Conservation (phyloP, 148 eudicot species). For the Vaccinium darrowii region DNA sequence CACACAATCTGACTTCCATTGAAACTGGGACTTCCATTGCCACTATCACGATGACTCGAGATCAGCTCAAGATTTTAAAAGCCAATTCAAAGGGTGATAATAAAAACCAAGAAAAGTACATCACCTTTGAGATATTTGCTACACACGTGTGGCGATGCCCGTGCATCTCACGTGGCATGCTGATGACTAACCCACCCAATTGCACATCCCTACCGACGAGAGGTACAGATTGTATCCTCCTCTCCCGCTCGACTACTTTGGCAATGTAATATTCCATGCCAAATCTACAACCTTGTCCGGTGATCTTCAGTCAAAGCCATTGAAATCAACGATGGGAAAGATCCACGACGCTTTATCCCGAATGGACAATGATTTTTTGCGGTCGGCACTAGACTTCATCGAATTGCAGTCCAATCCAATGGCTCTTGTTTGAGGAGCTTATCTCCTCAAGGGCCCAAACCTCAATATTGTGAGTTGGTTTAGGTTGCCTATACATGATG, state of each 20-base stretch:
- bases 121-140: too few species aligned
- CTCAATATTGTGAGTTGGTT: not conserved
- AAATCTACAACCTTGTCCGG: not conserved
- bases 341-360: constrained; percentile 21
- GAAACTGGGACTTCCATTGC: too few species aligned
- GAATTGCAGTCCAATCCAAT: constrained; percentile 1
- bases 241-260: constrained; percentile 30
- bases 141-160: too few species aligned
- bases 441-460: constrained; percentile 1
- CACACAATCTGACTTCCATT: too few species aligned
- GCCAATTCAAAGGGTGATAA: too few species aligned
- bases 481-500: too few species aligned
- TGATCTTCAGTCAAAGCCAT: constrained; percentile 16
- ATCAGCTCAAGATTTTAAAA: too few species aligned
- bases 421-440: not conserved
- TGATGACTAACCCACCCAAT: too few species aligned
- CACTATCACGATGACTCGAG: too few species aligned
- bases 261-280: constrained; percentile 19
- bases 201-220: too few species aligned
- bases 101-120: too few species aligned
- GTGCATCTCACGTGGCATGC: too few species aligned
- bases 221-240: constrained; percentile 21
- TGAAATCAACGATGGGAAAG: not conserved
- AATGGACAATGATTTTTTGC: not conserved
- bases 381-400: constrained; percentile 4